Evolutionary conservation across 2,329 filamentous ascomycete genomes (phyloP).

Genomic region (Aureobasidium namibiae): DNA sequence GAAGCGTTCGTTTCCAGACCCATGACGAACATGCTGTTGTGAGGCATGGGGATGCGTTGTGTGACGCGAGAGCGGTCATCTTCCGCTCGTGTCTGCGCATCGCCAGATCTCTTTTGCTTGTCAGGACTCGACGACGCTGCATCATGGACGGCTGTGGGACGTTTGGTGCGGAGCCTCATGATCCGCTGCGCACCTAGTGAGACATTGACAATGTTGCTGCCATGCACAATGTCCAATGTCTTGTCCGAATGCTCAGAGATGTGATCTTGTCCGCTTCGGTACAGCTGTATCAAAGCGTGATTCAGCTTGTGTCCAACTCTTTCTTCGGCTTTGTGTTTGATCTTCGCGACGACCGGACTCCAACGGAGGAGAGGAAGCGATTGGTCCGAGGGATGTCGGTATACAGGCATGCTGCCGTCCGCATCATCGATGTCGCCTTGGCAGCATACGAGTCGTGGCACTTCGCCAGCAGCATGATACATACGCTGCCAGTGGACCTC

Average conservation of each 20-base stretch:
- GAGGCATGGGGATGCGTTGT: constrained; percentile 66
- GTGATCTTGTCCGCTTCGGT: constrained; percentile 79
- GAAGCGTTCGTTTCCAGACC: constrained; percentile 71
- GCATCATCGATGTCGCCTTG: constrained; percentile 65
- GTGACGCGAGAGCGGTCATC: constrained; percentile 41
- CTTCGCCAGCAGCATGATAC: constrained; percentile 84
- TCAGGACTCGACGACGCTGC: neutral
- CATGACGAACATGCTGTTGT: constrained; percentile 82
- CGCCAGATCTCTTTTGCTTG: neutral
- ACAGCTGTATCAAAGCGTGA: constrained; percentile 86
- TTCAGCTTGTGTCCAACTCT: constrained; percentile 74
- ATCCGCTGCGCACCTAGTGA: constrained; percentile 86
- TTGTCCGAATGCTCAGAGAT: constrained; percentile 98
- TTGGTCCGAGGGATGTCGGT: constrained; percentile 87
- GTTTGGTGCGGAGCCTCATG: constrained; percentile 84
- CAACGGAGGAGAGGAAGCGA: constrained; percentile 71
- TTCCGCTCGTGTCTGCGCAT: constrained; percentile 14
- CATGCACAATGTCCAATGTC: constrained; percentile 77
- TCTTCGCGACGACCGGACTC: constrained; percentile 59
- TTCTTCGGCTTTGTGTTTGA: constrained; percentile 62
- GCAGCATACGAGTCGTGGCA: constrained; percentile 83
- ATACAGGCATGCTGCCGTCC: constrained; percentile 78
- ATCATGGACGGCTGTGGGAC: constrained; percentile 23
- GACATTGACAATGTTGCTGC: constrained; percentile 82
- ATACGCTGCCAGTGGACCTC: constrained; percentile 87